phyloP scores from a whole-genome alignment of 768 basidiomycete species.

The Russula sp. region DNA sequence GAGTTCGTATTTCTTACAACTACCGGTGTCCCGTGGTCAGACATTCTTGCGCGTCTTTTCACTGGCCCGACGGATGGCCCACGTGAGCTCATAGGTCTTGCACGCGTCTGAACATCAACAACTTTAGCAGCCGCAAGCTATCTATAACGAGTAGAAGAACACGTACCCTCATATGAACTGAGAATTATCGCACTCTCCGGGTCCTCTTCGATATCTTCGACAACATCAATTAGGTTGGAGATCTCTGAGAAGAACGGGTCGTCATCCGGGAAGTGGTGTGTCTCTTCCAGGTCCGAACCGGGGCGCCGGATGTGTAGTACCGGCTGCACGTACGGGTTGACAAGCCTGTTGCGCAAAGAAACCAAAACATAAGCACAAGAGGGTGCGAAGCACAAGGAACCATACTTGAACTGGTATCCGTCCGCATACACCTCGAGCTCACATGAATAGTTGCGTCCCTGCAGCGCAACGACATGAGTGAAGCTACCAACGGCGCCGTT shows the following conservation, averaged over 20 bases:
- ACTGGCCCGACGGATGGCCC: conserved; percentile 83
- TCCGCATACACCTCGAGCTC: conserved; percentile 93
- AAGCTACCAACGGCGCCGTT: conserved; percentile 91
- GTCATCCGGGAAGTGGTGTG: conserved; percentile 67
- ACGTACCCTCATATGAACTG: conserved; percentile 74
- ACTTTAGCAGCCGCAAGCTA: neutral
- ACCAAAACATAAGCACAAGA: conserved; percentile 11
- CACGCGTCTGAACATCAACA: conserved; percentile 56
- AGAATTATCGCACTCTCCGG: conserved; percentile 76
- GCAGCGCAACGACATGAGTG: conserved; percentile 84
- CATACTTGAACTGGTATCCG: conserved; percentile 80
- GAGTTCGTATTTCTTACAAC: neutral
- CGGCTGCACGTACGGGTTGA: conserved; percentile 92
- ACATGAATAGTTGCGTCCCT: conserved; percentile 90
- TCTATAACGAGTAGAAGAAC: neutral
- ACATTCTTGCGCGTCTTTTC: conserved; percentile 50
- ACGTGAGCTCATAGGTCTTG: conserved; percentile 85
- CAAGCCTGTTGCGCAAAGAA: conserved; percentile 45
- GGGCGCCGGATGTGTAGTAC: conserved; percentile 81
- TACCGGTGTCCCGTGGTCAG: neutral
- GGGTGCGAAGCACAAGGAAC: conserved; percentile 2
- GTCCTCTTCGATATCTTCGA: conserved; percentile 87
- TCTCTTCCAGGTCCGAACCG: conserved; percentile 71
- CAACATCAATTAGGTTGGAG: conserved; percentile 82
- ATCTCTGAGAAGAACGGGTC: conserved; percentile 94